phyloP scores from a whole-genome alignment of 2,329 filamentous ascomycete species.

The Fusarium sp. region DNA sequence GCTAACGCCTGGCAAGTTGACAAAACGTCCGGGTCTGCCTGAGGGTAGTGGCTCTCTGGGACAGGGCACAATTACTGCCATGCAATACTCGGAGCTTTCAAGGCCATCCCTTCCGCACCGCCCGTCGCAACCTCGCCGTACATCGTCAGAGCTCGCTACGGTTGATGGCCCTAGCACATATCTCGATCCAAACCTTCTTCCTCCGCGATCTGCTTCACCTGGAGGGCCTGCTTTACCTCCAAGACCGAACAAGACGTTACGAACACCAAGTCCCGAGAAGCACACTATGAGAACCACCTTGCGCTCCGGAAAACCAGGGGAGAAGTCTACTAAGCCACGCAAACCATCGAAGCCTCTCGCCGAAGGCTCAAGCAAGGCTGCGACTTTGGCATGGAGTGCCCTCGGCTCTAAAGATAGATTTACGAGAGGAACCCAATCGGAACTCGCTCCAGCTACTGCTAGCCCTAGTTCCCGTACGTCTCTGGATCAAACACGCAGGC shows the following conservation, averaged over 20 bases:
- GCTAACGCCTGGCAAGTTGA: constrained; percentile 37
- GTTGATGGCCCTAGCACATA: constrained; percentile 49
- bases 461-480: constrained; percentile 42
- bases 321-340: constrained; percentile 57
- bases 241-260: constrained; percentile 54
- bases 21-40: constrained; percentile 36
- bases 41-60: constrained; percentile 74
- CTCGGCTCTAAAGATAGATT: constrained; percentile 56
- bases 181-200: constrained; percentile 28
- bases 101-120: constrained; percentile 71
- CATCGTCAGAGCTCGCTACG: constrained; percentile 62
- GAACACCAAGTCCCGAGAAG: constrained; percentile 69
- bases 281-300: constrained; percentile 72
- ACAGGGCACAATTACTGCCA: constrained; percentile 82
- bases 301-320: constrained; percentile 60
- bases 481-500: constrained; percentile 50
- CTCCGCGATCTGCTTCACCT: constrained; percentile 50
- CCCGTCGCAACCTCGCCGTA: constrained; percentile 65
- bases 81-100: constrained; percentile 85
- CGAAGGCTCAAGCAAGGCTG: constrained; percentile 72
- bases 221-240: constrained; percentile 45
- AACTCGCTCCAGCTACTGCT: constrained; percentile 37
- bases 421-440: constrained; percentile 44
- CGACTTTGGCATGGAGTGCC: constrained; percentile 70
- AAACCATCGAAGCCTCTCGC: constrained; percentile 56